phyloP scores from a whole-genome alignment of 768 basidiomycete genomes.

The Chiua virens region DNA sequence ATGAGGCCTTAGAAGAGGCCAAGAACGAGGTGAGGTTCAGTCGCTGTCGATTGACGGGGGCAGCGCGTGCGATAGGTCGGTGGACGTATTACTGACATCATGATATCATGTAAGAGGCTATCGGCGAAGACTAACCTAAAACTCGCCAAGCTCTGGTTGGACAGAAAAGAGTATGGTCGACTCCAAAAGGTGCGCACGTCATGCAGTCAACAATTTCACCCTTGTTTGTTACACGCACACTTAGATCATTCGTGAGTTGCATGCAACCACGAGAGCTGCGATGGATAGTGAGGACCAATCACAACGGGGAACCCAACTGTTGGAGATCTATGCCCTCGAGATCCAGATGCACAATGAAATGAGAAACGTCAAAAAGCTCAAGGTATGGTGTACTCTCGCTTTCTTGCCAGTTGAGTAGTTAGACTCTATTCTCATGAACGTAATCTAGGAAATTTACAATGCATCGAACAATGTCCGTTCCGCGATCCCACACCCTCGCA shows the following conservation, averaged over 20 bases:
- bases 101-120: slow-evolving; percentile 56
- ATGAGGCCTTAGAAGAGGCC: slow-evolving; percentile 85
- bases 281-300: slow-evolving; percentile 80
- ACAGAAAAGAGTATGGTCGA: slow-evolving; percentile 86
- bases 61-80: too few species aligned
- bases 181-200: slow-evolving; percentile 64
- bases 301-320: slow-evolving; percentile 89
- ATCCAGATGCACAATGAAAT: slow-evolving; percentile 99
- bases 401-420: background rate
- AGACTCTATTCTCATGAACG: background rate
- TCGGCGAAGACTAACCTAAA: slow-evolving; percentile 97
- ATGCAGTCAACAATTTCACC: background rate
- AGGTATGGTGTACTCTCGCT: slow-evolving; percentile 47
- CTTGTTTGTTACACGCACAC: background rate
- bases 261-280: slow-evolving; percentile 57
- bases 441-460: slow-evolving; percentile 91
- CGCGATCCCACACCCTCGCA: slow-evolving; percentile 96
- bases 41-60: too few species aligned
- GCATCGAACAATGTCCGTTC: slow-evolving; percentile 90
- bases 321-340: slow-evolving; percentile 97
- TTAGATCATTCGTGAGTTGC: slow-evolving; percentile 77
- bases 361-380: slow-evolving; percentile 93
- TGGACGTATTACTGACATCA: background rate
- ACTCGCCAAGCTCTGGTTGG: slow-evolving; percentile 95
- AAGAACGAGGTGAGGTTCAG: slow-evolving; percentile 83